A percentile compares a stretch with the other conserved stretches of the same genome.
These are phyloP conservation scores for Saturnispora sekii DNA, from an alignment of 805 yeast species.

Conservation along the genomic window DNA sequence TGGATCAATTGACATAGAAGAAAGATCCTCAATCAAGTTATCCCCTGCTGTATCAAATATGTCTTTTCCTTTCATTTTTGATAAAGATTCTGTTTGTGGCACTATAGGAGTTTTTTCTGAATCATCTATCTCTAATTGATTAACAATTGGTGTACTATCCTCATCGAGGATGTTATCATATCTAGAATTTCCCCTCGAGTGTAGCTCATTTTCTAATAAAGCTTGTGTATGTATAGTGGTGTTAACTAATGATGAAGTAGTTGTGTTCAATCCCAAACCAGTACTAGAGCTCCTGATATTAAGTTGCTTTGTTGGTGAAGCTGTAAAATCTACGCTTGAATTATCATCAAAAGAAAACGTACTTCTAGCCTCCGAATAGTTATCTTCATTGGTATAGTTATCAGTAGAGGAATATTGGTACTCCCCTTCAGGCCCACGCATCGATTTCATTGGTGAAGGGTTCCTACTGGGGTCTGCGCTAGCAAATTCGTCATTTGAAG, in stretches of 20 bases:
- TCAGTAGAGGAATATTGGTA: background rate
- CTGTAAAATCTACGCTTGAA: background rate
- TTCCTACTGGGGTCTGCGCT: background rate
- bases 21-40: conserved; percentile 3
- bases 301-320: conserved; percentile 4
- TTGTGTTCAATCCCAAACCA: background rate
- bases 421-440: conserved; percentile 5
- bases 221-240: conserved; percentile 5
- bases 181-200: background rate
- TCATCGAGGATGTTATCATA: background rate
- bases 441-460: conserved; percentile 4
- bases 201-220: background rate
- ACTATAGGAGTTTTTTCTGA: conserved; percentile 17
- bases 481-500: background rate
- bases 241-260: background rate
- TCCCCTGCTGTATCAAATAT: background rate
- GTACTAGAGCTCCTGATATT: background rate
- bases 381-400: background rate
- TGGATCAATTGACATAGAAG: background rate
- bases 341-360: conserved; percentile 5
- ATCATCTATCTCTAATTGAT: conserved; percentile 9
- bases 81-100: conserved; percentile 1
- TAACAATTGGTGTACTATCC: conserved; percentile 9
- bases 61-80: conserved; percentile 2
- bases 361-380: background rate